phyloP scores from a whole-genome alignment of 1,284 basidiomycete species.

The Trametes sp. region DNA sequence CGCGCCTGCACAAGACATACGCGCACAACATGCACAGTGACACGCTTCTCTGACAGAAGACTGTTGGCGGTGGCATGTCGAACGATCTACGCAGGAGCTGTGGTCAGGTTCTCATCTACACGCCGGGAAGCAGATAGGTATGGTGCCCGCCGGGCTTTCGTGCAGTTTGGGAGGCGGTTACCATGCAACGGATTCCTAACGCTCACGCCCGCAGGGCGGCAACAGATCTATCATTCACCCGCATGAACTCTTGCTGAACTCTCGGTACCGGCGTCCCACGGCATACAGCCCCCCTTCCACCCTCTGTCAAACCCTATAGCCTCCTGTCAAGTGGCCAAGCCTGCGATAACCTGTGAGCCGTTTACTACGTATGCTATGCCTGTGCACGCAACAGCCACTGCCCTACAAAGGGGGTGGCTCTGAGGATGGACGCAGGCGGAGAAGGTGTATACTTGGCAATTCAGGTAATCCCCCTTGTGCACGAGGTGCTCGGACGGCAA shows the following conservation, averaged over 20 bases:
- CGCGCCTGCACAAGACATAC: not conserved
- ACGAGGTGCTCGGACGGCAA: too few relatives aligned
- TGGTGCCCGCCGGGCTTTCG: not conserved
- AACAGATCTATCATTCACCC: conserved; percentile 12
- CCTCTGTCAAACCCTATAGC: not conserved
- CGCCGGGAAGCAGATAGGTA: not conserved
- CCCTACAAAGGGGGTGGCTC: not conserved
- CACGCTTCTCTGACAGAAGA: not conserved
- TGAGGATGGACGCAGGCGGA: too few relatives aligned
- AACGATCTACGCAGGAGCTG: not conserved
- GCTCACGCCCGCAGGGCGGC: conserved; percentile 6
- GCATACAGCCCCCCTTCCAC: conserved; percentile 14
- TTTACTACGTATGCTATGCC: not conserved
- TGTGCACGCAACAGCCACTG: not conserved
- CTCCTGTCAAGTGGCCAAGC: not conserved
- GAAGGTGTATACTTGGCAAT: too few relatives aligned
- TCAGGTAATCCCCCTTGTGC: too few relatives aligned
- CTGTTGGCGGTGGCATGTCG: not conserved
- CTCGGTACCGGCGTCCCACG: conserved; percentile 16
- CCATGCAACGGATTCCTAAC: conserved; percentile 16
- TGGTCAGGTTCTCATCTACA: not conserved
- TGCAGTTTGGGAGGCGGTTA: conserved; percentile 1
- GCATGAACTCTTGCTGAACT: not conserved
- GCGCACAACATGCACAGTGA: not conserved
- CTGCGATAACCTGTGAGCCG: not conserved